These are phyloP conservation scores for Tuber umbilicatum DNA, from an alignment of 495 filamentous ascomycete species.

Conservation along the genomic window DNA sequence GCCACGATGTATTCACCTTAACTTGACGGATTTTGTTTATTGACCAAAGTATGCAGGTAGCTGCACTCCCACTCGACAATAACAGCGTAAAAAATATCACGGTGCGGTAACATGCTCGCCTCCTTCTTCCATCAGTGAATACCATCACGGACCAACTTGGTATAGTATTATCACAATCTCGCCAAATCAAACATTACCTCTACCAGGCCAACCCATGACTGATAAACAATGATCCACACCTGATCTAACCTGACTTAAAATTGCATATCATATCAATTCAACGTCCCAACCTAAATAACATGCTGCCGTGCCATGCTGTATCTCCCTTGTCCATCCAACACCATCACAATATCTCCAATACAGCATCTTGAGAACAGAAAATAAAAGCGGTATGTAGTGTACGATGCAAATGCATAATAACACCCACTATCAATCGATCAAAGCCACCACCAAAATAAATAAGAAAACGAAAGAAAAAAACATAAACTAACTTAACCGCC, in stretches of 20 bases:
- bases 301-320: neutral
- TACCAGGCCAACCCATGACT: neutral
- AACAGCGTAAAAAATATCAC: no score
- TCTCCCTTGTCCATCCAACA: neutral
- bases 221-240: neutral
- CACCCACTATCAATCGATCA: neutral
- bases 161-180: neutral
- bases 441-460: neutral
- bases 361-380: neutral
- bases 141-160: neutral
- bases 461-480: neutral
- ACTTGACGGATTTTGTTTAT: no score
- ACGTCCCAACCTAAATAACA: neutral
- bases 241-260: neutral
- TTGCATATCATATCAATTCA: neutral
- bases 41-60: no score
- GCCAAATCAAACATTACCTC: neutral
- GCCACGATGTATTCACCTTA: no score
- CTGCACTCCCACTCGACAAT: no score
- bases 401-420: slow-evolving; percentile 10
- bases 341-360: neutral
- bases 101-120: neutral
- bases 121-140: neutral
- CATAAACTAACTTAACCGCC: slow-evolving; percentile 1
- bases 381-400: slow-evolving; percentile 11